Evolutionary conservation across 108 stramenopile genomes (phyloP).

Genomic region (Bacterosira constricta): DNA sequence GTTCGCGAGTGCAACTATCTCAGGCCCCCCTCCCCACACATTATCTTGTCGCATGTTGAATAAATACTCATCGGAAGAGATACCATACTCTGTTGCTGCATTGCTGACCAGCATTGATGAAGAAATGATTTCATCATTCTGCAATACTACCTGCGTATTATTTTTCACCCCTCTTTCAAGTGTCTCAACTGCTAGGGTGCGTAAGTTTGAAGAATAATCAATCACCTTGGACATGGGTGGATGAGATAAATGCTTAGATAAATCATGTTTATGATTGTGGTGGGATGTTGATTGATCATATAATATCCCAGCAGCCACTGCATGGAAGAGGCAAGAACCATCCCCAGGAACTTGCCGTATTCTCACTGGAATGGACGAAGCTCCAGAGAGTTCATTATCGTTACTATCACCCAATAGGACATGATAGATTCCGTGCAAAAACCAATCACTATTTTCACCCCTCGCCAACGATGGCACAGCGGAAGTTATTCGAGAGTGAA

Average conservation of each 20-base stretch:
- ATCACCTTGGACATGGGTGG: constrained; percentile 9
- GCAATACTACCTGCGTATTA: constrained; percentile 49
- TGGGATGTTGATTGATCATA: neutral
- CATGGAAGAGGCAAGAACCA: constrained; percentile 90
- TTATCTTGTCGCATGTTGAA: constrained; percentile 75
- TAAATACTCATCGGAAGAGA: constrained; percentile 79
- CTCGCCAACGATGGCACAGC: neutral
- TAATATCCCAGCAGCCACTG: constrained; percentile 45
- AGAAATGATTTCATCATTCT: constrained; percentile 64
- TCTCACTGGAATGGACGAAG: constrained; percentile 18
- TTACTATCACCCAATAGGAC: neutral
- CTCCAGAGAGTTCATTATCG: neutral
- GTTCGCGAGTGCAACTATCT: constrained; percentile 94
- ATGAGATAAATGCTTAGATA: neutral
- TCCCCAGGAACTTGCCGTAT: constrained; percentile 90
- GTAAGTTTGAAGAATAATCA: constrained; percentile 44
- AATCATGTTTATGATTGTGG: neutral
- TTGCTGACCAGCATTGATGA: constrained; percentile 66
- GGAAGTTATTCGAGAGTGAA: constrained; percentile 30
- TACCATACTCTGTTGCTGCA: constrained; percentile 75
- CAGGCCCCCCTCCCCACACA: constrained; percentile 96
- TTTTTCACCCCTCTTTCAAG: constrained; percentile 27
- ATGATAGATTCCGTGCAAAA: constrained; percentile 23
- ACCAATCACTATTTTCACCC: constrained; percentile 22
- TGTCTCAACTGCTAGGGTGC: constrained; percentile 64